phyloP scores from a whole-genome alignment of 441 rosid species.

The Omphalea diandra region DNA sequence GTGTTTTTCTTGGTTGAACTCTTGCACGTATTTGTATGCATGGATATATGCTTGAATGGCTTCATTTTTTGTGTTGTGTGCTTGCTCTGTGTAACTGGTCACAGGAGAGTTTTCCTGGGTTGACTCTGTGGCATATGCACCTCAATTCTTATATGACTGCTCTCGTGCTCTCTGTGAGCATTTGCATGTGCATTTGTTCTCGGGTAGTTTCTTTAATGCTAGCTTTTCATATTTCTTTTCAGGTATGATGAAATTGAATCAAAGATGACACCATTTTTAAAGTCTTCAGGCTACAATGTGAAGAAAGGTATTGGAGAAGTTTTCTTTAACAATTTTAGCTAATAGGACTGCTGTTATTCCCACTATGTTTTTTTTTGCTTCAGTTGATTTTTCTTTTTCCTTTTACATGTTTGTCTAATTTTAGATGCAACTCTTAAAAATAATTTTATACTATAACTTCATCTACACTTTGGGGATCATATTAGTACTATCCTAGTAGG shows the following conservation, averaged over 20 bases:
- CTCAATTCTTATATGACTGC: no score
- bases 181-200: background rate
- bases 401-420: background rate
- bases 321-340: background rate
- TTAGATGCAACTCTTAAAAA: background rate
- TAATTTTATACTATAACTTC: background rate
- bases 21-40: background rate
- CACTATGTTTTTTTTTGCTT: background rate
- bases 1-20: constrained; percentile 27
- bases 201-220: constrained; percentile 15
- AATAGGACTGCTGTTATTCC: background rate
- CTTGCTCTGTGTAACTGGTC: background rate
- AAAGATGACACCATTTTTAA: constrained; percentile 80
- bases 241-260: constrained; percentile 79
- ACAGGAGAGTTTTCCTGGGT: background rate
- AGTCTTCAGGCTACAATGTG: constrained; percentile 82
- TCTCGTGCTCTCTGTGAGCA: background rate
- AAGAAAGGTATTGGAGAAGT: constrained; percentile 65
- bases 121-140: background rate
- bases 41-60: background rate
- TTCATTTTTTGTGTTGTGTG: background rate
- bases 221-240: constrained; percentile 1
- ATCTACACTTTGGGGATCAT: background rate
- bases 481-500: background rate
- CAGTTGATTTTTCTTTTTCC: background rate